phyloP scores from a whole-genome alignment of 176 grass and related monocot species.

The Hsuehochloa calcarea region DNA sequence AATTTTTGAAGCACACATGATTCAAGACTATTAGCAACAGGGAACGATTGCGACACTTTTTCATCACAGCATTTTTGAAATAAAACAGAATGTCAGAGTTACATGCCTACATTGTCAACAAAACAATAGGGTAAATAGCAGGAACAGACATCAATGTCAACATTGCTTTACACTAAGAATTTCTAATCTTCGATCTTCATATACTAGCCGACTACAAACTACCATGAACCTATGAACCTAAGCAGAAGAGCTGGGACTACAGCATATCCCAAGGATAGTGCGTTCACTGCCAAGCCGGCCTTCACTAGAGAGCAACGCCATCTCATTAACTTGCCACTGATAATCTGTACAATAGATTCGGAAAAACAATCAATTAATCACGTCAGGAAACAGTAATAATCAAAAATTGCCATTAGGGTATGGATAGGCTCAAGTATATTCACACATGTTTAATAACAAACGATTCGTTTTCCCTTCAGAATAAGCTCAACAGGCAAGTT shows the following conservation, averaged over 20 bases:
- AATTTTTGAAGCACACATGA: neutral
- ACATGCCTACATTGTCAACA: constrained; percentile 34
- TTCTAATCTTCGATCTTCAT: constrained; percentile 29
- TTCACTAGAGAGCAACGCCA: constrained; percentile 5
- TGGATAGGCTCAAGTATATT: neutral
- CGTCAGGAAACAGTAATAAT: neutral
- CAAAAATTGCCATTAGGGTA: neutral
- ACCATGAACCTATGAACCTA: constrained; percentile 26
- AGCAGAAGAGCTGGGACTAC: neutral
- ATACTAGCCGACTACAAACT: constrained; percentile 25
- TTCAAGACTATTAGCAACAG: neutral
- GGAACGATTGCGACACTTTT: neutral
- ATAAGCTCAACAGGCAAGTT: neutral
- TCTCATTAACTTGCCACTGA: neutral
- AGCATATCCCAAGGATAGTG: neutral
- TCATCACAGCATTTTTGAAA: neutral
- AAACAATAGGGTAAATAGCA: constrained; percentile 34
- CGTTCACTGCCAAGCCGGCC: neutral
- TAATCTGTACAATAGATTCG: constrained; percentile 21
- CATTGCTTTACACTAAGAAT: constrained; percentile 42
- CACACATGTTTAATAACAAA: neutral
- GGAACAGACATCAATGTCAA: constrained; percentile 4
- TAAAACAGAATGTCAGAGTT: constrained; percentile 9
- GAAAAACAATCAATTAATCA: neutral
- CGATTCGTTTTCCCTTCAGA: neutral